phyloP scores from a whole-genome alignment of 2,329 filamentous ascomycete genomes.

The Fonsecaea pugnacius region DNA sequence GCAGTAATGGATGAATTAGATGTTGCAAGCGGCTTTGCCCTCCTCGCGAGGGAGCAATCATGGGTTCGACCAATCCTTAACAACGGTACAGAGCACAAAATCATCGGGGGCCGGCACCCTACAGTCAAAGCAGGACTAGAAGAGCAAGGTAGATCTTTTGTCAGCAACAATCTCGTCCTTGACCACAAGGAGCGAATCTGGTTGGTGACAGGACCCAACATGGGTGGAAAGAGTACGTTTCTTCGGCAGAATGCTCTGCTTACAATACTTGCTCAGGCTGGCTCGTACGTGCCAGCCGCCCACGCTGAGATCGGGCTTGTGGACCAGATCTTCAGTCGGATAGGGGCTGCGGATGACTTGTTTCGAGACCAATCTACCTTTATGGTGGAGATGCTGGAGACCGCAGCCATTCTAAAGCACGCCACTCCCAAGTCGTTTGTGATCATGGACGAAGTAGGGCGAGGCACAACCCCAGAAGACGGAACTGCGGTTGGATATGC shows the following conservation, averaged over 20 bases:
- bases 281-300: slow-evolving; percentile 87
- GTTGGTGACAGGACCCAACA: slow-evolving; percentile 84
- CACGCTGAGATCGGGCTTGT: slow-evolving; percentile 86
- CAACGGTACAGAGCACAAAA: slow-evolving; percentile 67
- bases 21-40: slow-evolving; percentile 82
- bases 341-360: slow-evolving; percentile 93
- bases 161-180: slow-evolving; percentile 82
- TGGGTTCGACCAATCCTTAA: slow-evolving; percentile 76
- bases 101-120: slow-evolving; percentile 85
- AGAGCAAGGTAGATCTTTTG: slow-evolving; percentile 79
- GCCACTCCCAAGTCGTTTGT: slow-evolving; percentile 86
- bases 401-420: slow-evolving; percentile 82
- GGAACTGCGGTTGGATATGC: slow-evolving; percentile 89
- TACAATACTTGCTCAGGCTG: slow-evolving; percentile 88
- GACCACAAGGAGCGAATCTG: slow-evolving; percentile 73
- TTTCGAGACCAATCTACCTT: slow-evolving; percentile 95
- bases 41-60: slow-evolving; percentile 72
- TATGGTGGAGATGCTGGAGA: slow-evolving; percentile 99
- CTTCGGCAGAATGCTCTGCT: slow-evolving; percentile 94
- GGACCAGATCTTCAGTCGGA: slow-evolving; percentile 93
- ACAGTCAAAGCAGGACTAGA: slow-evolving; percentile 84
- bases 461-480: slow-evolving; percentile 91
- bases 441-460: slow-evolving; percentile 97
- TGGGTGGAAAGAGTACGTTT: slow-evolving; percentile 97
- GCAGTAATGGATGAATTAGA: slow-evolving; percentile 92